Evolutionary conservation across 1,284 basidiomycete species (phyloP).

Genomic region (Peniophora sp.): DNA sequence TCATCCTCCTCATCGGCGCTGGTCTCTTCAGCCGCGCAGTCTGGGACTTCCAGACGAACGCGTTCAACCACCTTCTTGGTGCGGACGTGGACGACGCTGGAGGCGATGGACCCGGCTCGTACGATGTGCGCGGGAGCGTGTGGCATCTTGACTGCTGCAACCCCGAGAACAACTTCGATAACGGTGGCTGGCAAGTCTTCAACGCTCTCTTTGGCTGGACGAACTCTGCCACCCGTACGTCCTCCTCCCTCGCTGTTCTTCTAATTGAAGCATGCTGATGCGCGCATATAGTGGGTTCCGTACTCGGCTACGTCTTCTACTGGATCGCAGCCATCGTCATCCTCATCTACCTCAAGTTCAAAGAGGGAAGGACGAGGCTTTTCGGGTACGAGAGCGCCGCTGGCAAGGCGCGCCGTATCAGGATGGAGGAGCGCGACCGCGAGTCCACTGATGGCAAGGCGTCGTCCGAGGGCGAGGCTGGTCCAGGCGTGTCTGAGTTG

Average conservation of each 20-base stretch:
- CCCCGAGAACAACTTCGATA: constrained; percentile 50
- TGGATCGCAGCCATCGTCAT: constrained; percentile 65
- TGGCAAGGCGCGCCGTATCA: constrained; percentile 7
- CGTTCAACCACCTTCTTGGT: constrained; percentile 66
- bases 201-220: constrained; percentile 71
- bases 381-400: constrained; percentile 14
- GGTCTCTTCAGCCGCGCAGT: constrained; percentile 77
- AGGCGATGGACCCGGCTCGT: constrained; percentile 79
- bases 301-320: constrained; percentile 73
- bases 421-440: not conserved
- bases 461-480: no score
- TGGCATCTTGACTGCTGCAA: constrained; percentile 86
- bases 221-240: constrained; percentile 46
- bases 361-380: constrained; percentile 32
- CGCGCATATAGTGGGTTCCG: constrained; percentile 47
- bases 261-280: not conserved
- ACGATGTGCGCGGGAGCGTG: constrained; percentile 70
- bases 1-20: constrained; percentile 86
- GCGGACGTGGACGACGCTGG: constrained; percentile 68
- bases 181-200: constrained; percentile 69
- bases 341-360: constrained; percentile 66
- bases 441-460: no score
- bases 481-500: no score
- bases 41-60: constrained; percentile 63
- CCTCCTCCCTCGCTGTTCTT: not conserved